A percentile compares a stretch with the other conserved stretches of the same genome.
Evolutionary conservation across 805 yeast genomes (phyloP).

Genomic region (Torulaspora franciscae): DNA sequence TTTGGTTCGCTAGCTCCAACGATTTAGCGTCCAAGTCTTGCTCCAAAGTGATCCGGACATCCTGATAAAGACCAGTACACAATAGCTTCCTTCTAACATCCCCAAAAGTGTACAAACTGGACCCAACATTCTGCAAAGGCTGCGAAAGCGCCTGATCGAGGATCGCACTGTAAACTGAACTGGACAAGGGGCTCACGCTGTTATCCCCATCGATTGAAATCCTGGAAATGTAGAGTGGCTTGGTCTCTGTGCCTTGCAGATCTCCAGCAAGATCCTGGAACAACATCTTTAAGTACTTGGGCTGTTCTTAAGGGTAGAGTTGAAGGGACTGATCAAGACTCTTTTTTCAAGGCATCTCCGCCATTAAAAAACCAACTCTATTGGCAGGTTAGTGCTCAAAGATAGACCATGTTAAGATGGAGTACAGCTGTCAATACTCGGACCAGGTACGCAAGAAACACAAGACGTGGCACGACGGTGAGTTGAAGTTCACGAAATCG

Average conservation of each 20-base stretch:
- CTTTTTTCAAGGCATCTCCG: slow-evolving; percentile 1
- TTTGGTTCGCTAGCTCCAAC: slow-evolving; percentile 7
- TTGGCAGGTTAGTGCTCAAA: neutral
- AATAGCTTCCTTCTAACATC: slow-evolving; percentile 36
- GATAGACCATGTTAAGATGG: slow-evolving; percentile 6
- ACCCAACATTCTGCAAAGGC: slow-evolving; percentile 41
- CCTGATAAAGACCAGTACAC: slow-evolving; percentile 44
- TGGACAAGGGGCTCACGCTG: slow-evolving; percentile 34
- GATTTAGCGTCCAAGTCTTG: slow-evolving; percentile 32
- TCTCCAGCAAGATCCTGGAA: neutral
- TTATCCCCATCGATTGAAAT: slow-evolving; percentile 22
- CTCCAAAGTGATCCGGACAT: slow-evolving; percentile 40
- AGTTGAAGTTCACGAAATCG: slow-evolving; percentile 21
- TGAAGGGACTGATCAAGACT: neutral
- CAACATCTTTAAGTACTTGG: neutral
- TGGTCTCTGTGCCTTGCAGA: slow-evolving; percentile 14
- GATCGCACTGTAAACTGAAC: slow-evolving; percentile 43
- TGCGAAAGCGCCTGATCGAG: slow-evolving; percentile 42
- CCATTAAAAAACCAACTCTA: neutral
- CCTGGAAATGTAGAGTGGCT: slow-evolving; percentile 22
- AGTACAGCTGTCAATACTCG: slow-evolving; percentile 33
- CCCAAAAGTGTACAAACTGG: slow-evolving; percentile 35
- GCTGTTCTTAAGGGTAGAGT: neutral
- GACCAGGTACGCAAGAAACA: slow-evolving; percentile 33
- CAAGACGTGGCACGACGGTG: slow-evolving; percentile 36